Evolutionary conservation across 305 asterid genomes (phyloP).

Genomic region (Fraxinus ornus): DNA sequence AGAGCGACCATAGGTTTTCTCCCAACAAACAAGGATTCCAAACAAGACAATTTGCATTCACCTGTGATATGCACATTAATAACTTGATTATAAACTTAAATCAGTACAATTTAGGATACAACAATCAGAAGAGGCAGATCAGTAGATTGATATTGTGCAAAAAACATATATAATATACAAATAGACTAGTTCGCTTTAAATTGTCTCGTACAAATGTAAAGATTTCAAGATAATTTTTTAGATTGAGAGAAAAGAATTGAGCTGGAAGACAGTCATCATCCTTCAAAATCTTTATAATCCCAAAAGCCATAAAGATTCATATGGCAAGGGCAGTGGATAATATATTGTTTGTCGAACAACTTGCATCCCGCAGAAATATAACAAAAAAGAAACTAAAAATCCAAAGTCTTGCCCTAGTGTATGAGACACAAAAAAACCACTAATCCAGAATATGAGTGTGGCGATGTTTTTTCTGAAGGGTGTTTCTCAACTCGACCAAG

Average conservation of each 20-base stretch:
- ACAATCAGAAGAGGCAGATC: neutral
- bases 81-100: constrained; percentile 14
- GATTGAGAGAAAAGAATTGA: neutral
- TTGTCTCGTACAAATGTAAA: neutral
- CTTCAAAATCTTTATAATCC: neutral
- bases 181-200: neutral
- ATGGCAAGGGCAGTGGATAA: neutral
- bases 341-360: neutral
- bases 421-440: neutral
- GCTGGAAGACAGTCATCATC: neutral
- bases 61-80: constrained; percentile 40
- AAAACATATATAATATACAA: neutral
- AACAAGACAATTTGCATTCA: constrained; percentile 67
- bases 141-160: neutral
- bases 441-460: neutral
- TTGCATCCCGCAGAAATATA: neutral
- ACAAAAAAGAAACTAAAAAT: neutral
- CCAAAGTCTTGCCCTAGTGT: neutral
- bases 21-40: constrained; percentile 59
- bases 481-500: neutral
- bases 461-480: neutral
- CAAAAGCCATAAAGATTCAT: neutral
- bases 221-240: neutral
- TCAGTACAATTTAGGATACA: neutral
- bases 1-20: constrained; percentile 85